Conservation (phyloP, 768 basidiomycete species). For the Tubosaeta sp. region DNA sequence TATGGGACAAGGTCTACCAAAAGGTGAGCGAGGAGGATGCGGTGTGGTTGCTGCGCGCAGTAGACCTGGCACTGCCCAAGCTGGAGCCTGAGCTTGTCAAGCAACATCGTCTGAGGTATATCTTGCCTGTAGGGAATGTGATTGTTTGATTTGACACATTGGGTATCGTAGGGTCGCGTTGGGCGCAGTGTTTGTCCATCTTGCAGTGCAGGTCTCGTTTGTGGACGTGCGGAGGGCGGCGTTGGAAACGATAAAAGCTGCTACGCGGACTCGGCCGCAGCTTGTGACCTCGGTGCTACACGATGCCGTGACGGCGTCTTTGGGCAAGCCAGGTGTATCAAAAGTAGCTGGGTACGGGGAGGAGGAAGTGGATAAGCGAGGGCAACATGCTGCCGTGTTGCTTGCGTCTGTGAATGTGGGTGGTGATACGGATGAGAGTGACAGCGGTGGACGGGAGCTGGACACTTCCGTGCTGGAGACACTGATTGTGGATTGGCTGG, state of each 20-base stretch:
- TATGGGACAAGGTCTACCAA: constrained; percentile 85
- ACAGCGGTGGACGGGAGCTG: constrained; percentile 33
- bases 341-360: constrained; percentile 26
- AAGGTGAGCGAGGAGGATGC: constrained; percentile 67
- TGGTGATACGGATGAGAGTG: constrained; percentile 26
- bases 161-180: constrained; percentile 45
- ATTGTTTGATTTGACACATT: not conserved
- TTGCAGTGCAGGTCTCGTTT: constrained; percentile 58
- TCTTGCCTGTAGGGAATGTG: not conserved
- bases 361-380: constrained; percentile 47
- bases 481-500: constrained; percentile 50
- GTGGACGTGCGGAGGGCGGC: constrained; percentile 50
- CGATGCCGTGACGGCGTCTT: constrained; percentile 51
- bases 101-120: constrained; percentile 52
- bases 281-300: constrained; percentile 50
- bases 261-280: constrained; percentile 40
- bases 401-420: constrained; percentile 45
- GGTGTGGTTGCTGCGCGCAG: constrained; percentile 69
- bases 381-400: constrained; percentile 50
- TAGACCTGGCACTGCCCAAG: constrained; percentile 44
- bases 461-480: constrained; percentile 40
- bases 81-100: constrained; percentile 49
- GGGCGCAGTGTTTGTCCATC: constrained; percentile 64
- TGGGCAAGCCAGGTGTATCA: constrained; percentile 36
- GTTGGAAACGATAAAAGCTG: constrained; percentile 37